Percentiles rank a stretch among this genome's conserved stretches.
These are phyloP conservation scores for Limonium bicolor DNA, from an alignment of 148 eudicot species.

Conservation along the genomic window DNA sequence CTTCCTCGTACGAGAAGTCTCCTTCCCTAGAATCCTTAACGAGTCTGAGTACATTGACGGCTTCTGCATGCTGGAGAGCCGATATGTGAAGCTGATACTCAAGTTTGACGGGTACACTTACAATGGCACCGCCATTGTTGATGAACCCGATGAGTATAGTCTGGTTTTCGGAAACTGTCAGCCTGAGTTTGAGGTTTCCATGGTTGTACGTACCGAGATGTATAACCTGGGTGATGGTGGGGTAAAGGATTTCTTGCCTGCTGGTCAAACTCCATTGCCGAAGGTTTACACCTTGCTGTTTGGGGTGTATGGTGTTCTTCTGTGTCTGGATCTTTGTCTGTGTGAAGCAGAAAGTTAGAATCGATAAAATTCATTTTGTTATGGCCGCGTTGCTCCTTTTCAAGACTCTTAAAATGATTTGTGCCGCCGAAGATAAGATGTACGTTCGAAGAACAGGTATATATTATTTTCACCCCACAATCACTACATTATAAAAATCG, in stretches of 20 bases:
- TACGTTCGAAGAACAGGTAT: conserved; percentile 16
- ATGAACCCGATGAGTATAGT: conserved; percentile 10
- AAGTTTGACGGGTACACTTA: conserved; percentile 7
- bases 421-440: conserved; percentile 24
- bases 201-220: conserved; percentile 22
- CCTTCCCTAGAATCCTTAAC: conserved; percentile 13
- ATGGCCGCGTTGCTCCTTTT: conserved; percentile 16
- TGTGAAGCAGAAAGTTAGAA: background rate
- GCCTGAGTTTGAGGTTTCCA: conserved; percentile 15
- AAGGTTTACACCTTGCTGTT: conserved; percentile 15
- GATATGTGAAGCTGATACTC: conserved; percentile 6
- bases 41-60: conserved; percentile 7
- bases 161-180: conserved; percentile 22
- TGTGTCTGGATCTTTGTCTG: conserved; percentile 11
- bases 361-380: conserved; percentile 14
- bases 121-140: conserved; percentile 4
- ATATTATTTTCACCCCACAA: too few species aligned
- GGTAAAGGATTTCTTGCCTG: conserved; percentile 15
- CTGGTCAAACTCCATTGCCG: conserved; percentile 13
- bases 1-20: conserved; percentile 11
- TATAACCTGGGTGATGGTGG: conserved; percentile 9
- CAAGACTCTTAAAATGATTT: conserved; percentile 17
- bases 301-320: conserved; percentile 6
- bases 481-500: too few species aligned
- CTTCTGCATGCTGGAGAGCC: conserved; percentile 12